Conservation (phyloP, 2,329 filamentous ascomycete species). For the Aspergillus sp. region DNA sequence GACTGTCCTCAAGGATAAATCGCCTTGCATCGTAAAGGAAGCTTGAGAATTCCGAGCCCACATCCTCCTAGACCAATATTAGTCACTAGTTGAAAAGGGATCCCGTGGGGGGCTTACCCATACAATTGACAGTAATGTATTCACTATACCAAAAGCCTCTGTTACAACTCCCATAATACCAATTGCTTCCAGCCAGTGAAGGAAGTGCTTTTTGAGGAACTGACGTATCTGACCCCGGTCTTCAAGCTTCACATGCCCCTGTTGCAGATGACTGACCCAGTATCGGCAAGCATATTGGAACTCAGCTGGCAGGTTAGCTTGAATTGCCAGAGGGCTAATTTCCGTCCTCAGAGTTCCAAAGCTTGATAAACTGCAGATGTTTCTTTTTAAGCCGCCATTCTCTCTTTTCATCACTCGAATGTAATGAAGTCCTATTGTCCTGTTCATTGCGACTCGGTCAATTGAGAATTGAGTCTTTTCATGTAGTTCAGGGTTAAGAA, state of each 20-base stretch:
- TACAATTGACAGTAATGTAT: conserved; percentile 10
- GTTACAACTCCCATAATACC: conserved; percentile 11
- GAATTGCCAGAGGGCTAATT: conserved; percentile 8
- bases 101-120: conserved; percentile 3
- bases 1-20: conserved; percentile 20
- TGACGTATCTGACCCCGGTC: conserved; percentile 3
- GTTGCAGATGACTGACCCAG: conserved; percentile 19
- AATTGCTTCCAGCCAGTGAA: conserved; percentile 21
- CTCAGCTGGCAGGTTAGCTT: conserved; percentile 11
- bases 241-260: conserved; percentile 5
- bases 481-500: too few relatives aligned
- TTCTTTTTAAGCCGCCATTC: too few relatives aligned
- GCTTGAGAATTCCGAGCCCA: neutral
- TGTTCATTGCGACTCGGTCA: too few relatives aligned
- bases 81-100: neutral
- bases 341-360: conserved; percentile 3
- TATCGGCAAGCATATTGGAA: conserved; percentile 21
- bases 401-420: too few relatives aligned
- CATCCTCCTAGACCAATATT: neutral
- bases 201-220: conserved; percentile 15
- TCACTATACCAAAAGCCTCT: conserved; percentile 10
- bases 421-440: too few relatives aligned
- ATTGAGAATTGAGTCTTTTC: too few relatives aligned
- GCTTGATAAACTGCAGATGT: conserved; percentile 11
- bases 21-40: conserved; percentile 23